Percentiles rank a stretch among this genome's conserved stretches.
phyloP scores from a whole-genome alignment of 768 basidiomycete species.

The Tephrocybe sp. region DNA sequence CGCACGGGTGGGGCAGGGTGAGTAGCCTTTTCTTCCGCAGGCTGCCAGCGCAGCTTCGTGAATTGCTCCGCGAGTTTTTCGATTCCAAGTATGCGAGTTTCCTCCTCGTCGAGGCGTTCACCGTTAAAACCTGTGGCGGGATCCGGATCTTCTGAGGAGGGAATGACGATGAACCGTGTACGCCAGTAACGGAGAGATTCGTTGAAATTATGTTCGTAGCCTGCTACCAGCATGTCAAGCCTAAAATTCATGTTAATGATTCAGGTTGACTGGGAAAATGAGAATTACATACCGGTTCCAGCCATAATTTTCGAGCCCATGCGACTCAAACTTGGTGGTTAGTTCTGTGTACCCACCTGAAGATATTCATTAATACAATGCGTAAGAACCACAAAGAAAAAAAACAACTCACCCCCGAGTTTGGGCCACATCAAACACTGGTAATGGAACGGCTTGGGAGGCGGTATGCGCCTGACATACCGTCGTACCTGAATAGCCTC shows the following conservation, averaged over 20 bases:
- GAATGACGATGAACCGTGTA: conserved; percentile 90
- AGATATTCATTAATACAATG: background rate
- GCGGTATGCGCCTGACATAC: conserved; percentile 74
- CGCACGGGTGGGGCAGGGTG: conserved; percentile 58
- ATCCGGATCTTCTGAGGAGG: conserved; percentile 68
- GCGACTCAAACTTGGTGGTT: conserved; percentile 68
- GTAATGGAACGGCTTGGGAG: conserved; percentile 67
- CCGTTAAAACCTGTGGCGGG: conserved; percentile 56
- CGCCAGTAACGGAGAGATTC: conserved; percentile 91
- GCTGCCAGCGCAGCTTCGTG: conserved; percentile 78
- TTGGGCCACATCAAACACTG: conserved; percentile 94
- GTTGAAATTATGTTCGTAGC: conserved; percentile 76
- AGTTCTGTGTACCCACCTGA: conserved; percentile 78
- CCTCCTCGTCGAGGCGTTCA: conserved; percentile 81
- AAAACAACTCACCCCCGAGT: conserved; percentile 48
- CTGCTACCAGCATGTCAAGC: conserved; percentile 81
- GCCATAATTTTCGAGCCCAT: conserved; percentile 78
- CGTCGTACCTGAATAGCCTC: conserved; percentile 86
- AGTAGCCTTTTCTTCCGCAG: conserved; percentile 51
- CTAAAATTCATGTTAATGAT: conserved; percentile 32
- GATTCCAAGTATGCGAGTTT: conserved; percentile 84
- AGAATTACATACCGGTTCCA: conserved; percentile 69
- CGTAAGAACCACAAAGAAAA: background rate
- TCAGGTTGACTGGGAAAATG: background rate
- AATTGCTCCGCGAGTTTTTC: conserved; percentile 90